Base-by-base conservation (phyloP, 352 stramenopile species). In the Plasmopara muralis region DNA sequence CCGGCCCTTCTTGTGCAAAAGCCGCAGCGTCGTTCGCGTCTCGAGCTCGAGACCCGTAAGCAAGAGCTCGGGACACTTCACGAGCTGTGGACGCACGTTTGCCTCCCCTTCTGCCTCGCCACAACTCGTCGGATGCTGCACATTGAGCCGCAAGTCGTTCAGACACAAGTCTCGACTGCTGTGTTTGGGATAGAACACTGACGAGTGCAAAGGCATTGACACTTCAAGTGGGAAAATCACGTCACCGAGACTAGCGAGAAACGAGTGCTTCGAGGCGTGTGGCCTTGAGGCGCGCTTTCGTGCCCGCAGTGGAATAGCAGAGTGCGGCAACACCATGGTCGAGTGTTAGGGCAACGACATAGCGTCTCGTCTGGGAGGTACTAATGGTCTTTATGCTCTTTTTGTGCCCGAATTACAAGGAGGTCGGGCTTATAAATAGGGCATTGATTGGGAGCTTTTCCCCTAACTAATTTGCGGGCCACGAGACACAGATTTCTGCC, bases 1-100 rank as follows among this genome's bases (percentile, higher is more conserved):
- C 41, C 82, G 68, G 28, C 75, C 78, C 50, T 84, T 86, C 60
- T 83, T 83, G 60, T 75, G 64, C 12, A 86, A 53, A 13, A 71
- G 62, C 50, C 72, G 66, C 28, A 86, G 53, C 20, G 59, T 37
- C 8, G 63, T 70, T 18, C 67, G 57, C 43, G 68, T 64, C 49
- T 83, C 68, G n/a, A 86, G 47, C 16, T 82, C 68, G 6, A 58
- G 7, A 13, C 70, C 75, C 2, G 64, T 68, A 31, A 82, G 45
- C 30, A 80, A 54, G 31, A 86, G 47, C 47, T 86, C 75, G 5
- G 74, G 74, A 39, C 73, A 83, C 30, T 69, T 63, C 18, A 68
- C 42, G 2, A 66, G 40, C 29, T 68, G 55, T 5, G 60, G 50
- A 8, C 47, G 53, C n/a, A n/a, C 18, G 4, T 48, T 14, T 30